Conservation (phyloP, 768 basidiomycete genomes). For the Cystofilobasidium ferigula region DNA sequence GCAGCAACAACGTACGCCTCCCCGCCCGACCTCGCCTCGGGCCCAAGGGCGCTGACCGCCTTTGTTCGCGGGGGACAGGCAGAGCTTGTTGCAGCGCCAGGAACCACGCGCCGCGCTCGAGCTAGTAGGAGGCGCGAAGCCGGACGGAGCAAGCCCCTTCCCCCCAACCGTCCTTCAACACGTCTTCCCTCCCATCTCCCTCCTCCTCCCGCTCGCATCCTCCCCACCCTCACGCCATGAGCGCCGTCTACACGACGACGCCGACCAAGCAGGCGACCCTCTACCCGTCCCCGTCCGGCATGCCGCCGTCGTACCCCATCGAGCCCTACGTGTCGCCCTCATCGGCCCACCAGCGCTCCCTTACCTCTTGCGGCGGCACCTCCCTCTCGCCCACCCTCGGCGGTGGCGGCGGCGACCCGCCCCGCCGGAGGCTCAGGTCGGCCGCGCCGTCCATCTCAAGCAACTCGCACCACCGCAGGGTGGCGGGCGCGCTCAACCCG, state of each 20-base stretch:
- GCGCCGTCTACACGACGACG: constrained; percentile 12
- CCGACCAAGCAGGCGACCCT: constrained; percentile 16
- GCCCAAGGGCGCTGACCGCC: too few species aligned
- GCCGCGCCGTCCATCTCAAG: constrained; percentile 8
- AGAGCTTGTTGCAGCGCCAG: too few species aligned
- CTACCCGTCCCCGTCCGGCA: neutral
- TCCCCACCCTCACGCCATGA: neutral
- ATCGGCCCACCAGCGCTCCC: constrained; percentile 8
- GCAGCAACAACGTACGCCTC: too few species aligned
- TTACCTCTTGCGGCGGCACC: neutral
- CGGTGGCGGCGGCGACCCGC: neutral
- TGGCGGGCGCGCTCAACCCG: constrained; percentile 3
- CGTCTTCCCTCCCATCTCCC: neutral
- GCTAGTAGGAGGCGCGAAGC: too few species aligned
- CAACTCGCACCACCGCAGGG: constrained; percentile 6
- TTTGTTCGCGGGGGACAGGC: too few species aligned
- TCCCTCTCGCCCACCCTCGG: neutral
- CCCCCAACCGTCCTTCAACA: too few species aligned
- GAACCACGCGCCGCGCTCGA: too few species aligned
- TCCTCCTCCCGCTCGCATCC: neutral
- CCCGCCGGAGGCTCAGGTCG: neutral
- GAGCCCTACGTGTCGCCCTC: constrained; percentile 18
- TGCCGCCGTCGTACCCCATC: constrained; percentile 3
- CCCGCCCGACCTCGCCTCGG: too few species aligned
- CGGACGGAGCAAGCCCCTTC: too few species aligned